These are phyloP conservation scores for Sclerotinia trifoliorum DNA, from an alignment of 2,329 filamentous ascomycete species.

Conservation along the genomic window DNA sequence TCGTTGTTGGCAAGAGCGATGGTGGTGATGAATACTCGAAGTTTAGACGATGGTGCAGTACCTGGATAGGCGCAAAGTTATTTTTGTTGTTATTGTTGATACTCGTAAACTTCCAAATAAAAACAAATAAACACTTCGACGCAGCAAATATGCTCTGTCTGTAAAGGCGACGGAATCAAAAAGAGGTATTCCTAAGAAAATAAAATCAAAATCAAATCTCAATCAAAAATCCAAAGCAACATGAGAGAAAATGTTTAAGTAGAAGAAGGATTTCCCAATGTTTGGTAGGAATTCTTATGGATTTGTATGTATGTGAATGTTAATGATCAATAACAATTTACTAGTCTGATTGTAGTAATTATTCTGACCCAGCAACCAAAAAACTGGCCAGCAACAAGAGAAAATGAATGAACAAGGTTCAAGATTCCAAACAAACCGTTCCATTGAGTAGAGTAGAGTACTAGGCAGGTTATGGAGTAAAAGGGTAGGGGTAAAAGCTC, in stretches of 20 bases:
- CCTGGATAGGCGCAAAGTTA: neutral
- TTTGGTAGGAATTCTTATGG: slow-evolving; percentile 7
- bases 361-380: slow-evolving; percentile 20
- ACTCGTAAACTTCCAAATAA: neutral
- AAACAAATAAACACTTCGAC: neutral
- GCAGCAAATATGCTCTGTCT: neutral
- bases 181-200: neutral
- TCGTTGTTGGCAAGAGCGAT: neutral
- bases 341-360: slow-evolving; percentile 23
- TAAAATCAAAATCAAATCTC: neutral
- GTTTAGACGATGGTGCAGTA: neutral
- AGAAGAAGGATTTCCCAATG: slow-evolving; percentile 1
- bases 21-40: neutral
- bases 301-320: slow-evolving; percentile 20
- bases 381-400: slow-evolving; percentile 1
- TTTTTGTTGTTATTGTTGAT: slow-evolving; percentile 15
- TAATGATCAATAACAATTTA: slow-evolving; percentile 18
- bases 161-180: neutral
- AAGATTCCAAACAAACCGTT: neutral
- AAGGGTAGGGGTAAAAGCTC: neutral
- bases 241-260: neutral
- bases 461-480: too few species aligned
- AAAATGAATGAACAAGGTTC: neutral
- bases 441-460: neutral
- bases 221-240: neutral